Conservation (phyloP, 73 alveolate species). For the Blepharisma japonicum region DNA sequence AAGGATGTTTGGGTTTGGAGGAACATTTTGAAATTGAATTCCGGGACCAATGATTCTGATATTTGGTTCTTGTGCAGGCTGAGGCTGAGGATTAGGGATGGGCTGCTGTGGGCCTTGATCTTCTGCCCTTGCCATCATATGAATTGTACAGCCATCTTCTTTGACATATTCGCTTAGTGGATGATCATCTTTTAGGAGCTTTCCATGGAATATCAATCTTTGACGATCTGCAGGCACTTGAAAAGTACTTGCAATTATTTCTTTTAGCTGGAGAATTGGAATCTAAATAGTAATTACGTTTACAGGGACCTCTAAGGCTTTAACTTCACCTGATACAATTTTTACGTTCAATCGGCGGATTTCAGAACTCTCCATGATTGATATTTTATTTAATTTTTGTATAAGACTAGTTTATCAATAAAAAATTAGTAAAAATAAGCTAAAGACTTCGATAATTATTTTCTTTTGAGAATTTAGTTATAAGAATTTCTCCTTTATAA, state of each 20-base stretch:
- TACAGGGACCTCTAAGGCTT: slow-evolving; percentile 1
- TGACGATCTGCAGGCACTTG: slow-evolving; percentile 46
- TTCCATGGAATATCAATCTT: slow-evolving; percentile 57
- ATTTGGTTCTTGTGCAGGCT: background rate
- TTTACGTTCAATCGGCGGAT: slow-evolving; percentile 11
- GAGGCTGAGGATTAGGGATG: slow-evolving; percentile 25
- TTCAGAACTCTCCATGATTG: too few species aligned
- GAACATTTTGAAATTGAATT: too few species aligned
- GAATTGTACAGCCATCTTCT: slow-evolving; percentile 63
- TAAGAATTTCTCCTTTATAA: too few species aligned
- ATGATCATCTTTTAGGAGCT: slow-evolving; percentile 51
- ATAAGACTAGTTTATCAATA: too few species aligned
- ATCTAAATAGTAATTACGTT: background rate
- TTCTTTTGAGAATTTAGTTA: too few species aligned
- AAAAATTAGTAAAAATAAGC: too few species aligned
- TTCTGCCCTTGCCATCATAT: slow-evolving; percentile 46
- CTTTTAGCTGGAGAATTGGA: slow-evolving; percentile 31
- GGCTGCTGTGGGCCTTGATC: slow-evolving; percentile 26
- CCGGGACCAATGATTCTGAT: too few species aligned
- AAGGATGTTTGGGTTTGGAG: too few species aligned
- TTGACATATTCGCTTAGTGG: slow-evolving; percentile 38
- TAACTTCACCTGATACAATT: slow-evolving; percentile 11
- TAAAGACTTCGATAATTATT: too few species aligned
- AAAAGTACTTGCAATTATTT: slow-evolving; percentile 2
- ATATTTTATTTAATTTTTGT: too few species aligned